Percentiles rank a stretch among this genome's conserved stretches.
phyloP scores from a whole-genome alignment of 345 rosid species.

The Kernera saxatilis region DNA sequence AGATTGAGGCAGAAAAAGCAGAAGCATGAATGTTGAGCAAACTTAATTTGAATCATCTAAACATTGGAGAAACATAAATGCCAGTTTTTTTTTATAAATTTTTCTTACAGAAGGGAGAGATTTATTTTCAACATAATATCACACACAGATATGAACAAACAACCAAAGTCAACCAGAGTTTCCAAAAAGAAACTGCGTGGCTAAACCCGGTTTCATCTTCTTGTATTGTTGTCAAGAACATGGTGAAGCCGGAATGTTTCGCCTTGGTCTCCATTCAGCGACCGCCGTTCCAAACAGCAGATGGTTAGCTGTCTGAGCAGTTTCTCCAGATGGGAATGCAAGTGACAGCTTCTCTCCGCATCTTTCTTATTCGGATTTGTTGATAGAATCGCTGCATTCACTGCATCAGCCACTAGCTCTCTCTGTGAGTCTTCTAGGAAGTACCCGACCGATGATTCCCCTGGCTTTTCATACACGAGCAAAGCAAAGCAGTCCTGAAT shows the following conservation, averaged over 20 bases:
- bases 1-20: not conserved
- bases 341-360: slow-evolving; percentile 31
- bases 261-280: slow-evolving; percentile 71
- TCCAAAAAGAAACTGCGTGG: not conserved
- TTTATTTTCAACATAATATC: not conserved
- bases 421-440: slow-evolving; percentile 71
- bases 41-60: not conserved
- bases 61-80: not conserved
- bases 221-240: slow-evolving; percentile 37
- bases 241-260: slow-evolving; percentile 68
- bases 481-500: slow-evolving; percentile 77
- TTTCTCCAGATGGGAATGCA: slow-evolving; percentile 67
- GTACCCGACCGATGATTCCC: slow-evolving; percentile 60
- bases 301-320: slow-evolving; percentile 76
- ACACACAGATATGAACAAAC: slow-evolving; percentile 27
- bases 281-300: slow-evolving; percentile 71
- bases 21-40: not conserved
- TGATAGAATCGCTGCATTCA: slow-evolving; percentile 71
- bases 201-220: slow-evolving; percentile 32
- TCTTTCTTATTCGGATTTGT: slow-evolving; percentile 62
- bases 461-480: slow-evolving; percentile 71
- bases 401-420: slow-evolving; percentile 86
- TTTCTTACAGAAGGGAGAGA: not conserved
- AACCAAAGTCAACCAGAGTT: not conserved
- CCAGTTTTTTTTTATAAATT: not conserved